Evolutionary conservation across 78 protist genomes (phyloP).

Genomic region (Dictyostelium brefeldianum): DNA sequence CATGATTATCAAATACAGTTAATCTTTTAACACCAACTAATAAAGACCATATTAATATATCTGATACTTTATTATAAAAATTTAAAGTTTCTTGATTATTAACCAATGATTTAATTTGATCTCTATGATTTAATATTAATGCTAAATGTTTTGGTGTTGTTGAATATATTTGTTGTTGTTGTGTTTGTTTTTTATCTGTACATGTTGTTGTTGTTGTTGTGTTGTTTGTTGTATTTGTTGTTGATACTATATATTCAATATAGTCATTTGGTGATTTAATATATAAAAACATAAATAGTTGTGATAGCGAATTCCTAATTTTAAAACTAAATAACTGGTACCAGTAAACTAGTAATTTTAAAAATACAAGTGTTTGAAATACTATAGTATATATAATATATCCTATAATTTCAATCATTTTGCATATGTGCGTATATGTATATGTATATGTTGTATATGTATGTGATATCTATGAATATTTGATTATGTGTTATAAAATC

Average conservation of each 20-base stretch:
- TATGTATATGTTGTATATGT: not conserved
- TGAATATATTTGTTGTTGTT: too few species aligned
- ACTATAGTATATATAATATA: not conserved
- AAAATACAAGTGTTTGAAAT: not conserved
- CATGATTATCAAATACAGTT: constrained; percentile 50
- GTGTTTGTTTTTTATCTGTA: not conserved
- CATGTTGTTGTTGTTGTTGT: not conserved
- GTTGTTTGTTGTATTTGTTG: not conserved
- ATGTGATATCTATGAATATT: too few species aligned
- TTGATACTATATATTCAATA: not conserved
- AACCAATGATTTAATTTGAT: not conserved
- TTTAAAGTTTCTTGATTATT: not conserved
- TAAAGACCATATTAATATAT: constrained; percentile 29
- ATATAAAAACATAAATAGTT: not conserved
- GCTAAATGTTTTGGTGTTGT: constrained; percentile 57
- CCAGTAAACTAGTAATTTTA: not conserved
- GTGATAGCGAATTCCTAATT: not conserved
- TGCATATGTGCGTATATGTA: not conserved
- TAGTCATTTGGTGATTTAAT: constrained; percentile 20
- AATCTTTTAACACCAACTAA: constrained; percentile 26
- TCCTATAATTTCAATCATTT: not conserved
- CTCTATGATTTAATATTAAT: constrained; percentile 31
- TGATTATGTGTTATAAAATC: too few species aligned
- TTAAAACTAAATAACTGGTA: constrained; percentile 6
- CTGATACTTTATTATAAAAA: constrained; percentile 21